Percentiles rank a stretch among this genome's conserved stretches.
Conservation (phyloP, 2,329 filamentous ascomycete species). For the Aspergillus amoenus region DNA sequence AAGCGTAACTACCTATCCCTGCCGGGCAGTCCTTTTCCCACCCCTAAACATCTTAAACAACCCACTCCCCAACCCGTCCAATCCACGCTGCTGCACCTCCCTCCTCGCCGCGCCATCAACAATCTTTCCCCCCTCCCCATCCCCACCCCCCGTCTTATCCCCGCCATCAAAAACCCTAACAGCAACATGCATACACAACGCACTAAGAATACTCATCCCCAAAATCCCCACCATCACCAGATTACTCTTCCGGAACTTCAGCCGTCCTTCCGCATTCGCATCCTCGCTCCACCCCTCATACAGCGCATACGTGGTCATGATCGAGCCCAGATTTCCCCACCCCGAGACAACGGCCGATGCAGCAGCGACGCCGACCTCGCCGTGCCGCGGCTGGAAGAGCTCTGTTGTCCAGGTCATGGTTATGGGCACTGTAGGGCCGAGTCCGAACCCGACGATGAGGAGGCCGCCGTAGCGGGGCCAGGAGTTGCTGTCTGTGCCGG, state of each 20-base stretch:
- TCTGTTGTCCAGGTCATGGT: slow-evolving; percentile 94
- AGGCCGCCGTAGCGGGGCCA: slow-evolving; percentile 88
- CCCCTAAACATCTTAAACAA: background rate
- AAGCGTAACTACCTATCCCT: background rate
- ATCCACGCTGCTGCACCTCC: slow-evolving; percentile 36
- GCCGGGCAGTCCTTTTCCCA: background rate
- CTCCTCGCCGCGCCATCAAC: slow-evolving; percentile 37
- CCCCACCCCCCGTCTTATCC: background rate
- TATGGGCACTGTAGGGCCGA: slow-evolving; percentile 86
- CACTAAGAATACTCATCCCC: slow-evolving; percentile 69
- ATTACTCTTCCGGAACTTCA: slow-evolving; percentile 79
- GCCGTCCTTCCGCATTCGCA: slow-evolving; percentile 59
- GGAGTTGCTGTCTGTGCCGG: slow-evolving; percentile 57
- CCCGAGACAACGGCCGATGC: slow-evolving; percentile 84
- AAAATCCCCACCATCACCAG: slow-evolving; percentile 85
- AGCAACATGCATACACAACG: slow-evolving; percentile 64
- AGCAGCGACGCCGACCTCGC: slow-evolving; percentile 85
- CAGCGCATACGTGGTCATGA: slow-evolving; percentile 83
- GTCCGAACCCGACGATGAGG: slow-evolving; percentile 85
- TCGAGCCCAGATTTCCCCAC: slow-evolving; percentile 80
- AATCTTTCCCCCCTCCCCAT: slow-evolving; percentile 16
- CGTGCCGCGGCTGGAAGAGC: slow-evolving; percentile 84
- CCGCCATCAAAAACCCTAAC: slow-evolving; percentile 48
- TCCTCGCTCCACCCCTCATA: slow-evolving; percentile 86
- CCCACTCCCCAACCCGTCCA: slow-evolving; percentile 31